These are phyloP conservation scores for Knufia fluminis DNA, from an alignment of 2,329 filamentous ascomycete species.

Conservation along the genomic window DNA sequence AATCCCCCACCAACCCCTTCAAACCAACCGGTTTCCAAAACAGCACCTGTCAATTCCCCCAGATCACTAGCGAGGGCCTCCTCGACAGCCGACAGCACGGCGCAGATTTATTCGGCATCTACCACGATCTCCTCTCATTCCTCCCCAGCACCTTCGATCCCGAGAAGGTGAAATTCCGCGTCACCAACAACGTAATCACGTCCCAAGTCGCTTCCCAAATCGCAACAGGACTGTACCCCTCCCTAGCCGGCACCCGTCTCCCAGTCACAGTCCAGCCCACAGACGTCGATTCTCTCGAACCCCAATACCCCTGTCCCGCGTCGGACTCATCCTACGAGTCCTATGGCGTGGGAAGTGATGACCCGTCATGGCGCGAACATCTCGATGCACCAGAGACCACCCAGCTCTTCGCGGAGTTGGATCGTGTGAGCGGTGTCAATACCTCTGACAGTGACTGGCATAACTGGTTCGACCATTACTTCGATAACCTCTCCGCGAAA, in stretches of 20 bases:
- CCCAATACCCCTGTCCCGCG: conserved; percentile 56
- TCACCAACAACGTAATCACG: conserved; percentile 76
- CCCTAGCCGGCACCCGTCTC: conserved; percentile 21
- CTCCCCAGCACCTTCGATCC: conserved; percentile 45
- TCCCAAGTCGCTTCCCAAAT: conserved; percentile 71
- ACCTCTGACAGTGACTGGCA: conserved; percentile 54
- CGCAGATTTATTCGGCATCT: conserved; percentile 66
- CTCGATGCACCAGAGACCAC: conserved; percentile 42
- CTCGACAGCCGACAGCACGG: conserved; percentile 70
- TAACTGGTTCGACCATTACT: conserved; percentile 64
- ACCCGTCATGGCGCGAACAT: conserved; percentile 54
- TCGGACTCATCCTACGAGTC: conserved; percentile 38
- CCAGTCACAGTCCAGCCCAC: conserved; percentile 38
- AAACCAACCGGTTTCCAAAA: conserved; percentile 52
- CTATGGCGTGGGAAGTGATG: conserved; percentile 38
- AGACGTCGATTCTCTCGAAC: conserved; percentile 63
- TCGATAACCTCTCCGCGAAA: conserved; percentile 69
- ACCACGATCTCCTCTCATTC: conserved; percentile 59
- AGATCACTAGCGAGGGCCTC: conserved; percentile 63
- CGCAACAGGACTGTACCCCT: conserved; percentile 58
- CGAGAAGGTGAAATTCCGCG: conserved; percentile 53
- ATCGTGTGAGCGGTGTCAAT: conserved; percentile 58
- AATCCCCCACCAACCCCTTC: conserved; percentile 57
- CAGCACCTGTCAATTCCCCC: conserved; percentile 70
- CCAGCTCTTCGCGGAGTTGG: conserved; percentile 51